phyloP scores from a whole-genome alignment of 371 early-diverging fungal genomes.

The Rhizopus arrhizus region DNA sequence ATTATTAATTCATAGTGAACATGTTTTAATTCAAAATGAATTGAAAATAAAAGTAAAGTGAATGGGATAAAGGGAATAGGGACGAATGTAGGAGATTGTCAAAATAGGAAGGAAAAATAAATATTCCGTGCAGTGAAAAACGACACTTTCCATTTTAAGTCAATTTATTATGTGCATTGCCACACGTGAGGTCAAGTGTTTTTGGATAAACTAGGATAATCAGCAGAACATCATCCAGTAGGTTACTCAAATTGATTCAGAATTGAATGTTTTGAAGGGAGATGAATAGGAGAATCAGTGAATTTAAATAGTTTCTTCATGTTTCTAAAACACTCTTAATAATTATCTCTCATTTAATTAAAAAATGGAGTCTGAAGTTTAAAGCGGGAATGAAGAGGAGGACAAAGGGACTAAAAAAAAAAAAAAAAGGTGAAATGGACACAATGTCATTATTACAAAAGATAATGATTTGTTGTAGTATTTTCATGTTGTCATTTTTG shows the following conservation, averaged over 20 bases:
- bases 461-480: background rate
- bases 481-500: background rate
- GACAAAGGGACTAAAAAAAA: background rate
- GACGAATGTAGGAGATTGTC: background rate
- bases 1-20: background rate
- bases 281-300: background rate
- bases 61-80: background rate
- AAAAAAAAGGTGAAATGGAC: background rate
- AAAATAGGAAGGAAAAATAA: background rate
- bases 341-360: too few relatives aligned
- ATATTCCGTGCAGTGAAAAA: background rate
- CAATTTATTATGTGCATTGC: background rate
- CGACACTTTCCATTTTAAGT: background rate
- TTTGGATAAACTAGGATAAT: background rate
- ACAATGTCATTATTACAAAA: constrained; percentile 2
- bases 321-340: too few relatives aligned
- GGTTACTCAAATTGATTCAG: background rate
- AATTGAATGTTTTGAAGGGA: background rate
- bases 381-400: background rate
- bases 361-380: background rate
- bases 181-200: constrained; percentile 9
- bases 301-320: background rate
- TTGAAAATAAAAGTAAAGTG: background rate
- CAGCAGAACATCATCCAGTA: background rate
- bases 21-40: background rate